phyloP scores from a whole-genome alignment of 306 rosid genomes.

The Vigna mungo region DNA sequence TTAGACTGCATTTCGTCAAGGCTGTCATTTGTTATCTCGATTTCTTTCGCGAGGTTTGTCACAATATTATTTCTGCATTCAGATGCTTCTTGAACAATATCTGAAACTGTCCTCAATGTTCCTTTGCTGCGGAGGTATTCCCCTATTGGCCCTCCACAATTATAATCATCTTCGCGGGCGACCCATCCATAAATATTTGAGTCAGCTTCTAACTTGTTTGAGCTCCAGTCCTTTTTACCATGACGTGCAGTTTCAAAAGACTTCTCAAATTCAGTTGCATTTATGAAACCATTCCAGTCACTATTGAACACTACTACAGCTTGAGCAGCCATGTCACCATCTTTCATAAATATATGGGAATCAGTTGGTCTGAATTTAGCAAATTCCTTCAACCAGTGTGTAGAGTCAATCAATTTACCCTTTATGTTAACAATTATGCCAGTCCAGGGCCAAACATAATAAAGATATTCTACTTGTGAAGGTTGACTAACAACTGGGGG shows the following conservation, averaged over 20 bases:
- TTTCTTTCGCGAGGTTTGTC: slow-evolving; percentile 67
- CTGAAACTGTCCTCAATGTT: slow-evolving; percentile 77
- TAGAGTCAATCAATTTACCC: slow-evolving; percentile 53
- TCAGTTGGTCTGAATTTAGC: slow-evolving; percentile 63
- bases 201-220: slow-evolving; percentile 47
- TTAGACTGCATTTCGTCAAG: slow-evolving; percentile 66
- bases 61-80: slow-evolving; percentile 67
- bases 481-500: slow-evolving; percentile 50
- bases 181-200: slow-evolving; percentile 80
- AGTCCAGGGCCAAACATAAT: slow-evolving; percentile 96
- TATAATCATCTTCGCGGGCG: slow-evolving; percentile 84
- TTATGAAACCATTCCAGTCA: slow-evolving; percentile 85
- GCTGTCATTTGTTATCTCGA: slow-evolving; percentile 75
- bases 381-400: slow-evolving; percentile 66
- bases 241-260: slow-evolving; percentile 56
- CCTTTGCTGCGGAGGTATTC: slow-evolving; percentile 82
- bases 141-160: slow-evolving; percentile 71
- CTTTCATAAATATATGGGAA: slow-evolving; percentile 51
- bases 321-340: slow-evolving; percentile 45
- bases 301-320: slow-evolving; percentile 67
- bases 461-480: slow-evolving; percentile 59
- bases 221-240: slow-evolving; percentile 73
- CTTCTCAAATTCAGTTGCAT: slow-evolving; percentile 79
- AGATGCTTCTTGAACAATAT: slow-evolving; percentile 78
- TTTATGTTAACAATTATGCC: slow-evolving; percentile 72